phyloP scores from a whole-genome alignment of 139 green algal genomes.

The Micractinium sp. region DNA sequence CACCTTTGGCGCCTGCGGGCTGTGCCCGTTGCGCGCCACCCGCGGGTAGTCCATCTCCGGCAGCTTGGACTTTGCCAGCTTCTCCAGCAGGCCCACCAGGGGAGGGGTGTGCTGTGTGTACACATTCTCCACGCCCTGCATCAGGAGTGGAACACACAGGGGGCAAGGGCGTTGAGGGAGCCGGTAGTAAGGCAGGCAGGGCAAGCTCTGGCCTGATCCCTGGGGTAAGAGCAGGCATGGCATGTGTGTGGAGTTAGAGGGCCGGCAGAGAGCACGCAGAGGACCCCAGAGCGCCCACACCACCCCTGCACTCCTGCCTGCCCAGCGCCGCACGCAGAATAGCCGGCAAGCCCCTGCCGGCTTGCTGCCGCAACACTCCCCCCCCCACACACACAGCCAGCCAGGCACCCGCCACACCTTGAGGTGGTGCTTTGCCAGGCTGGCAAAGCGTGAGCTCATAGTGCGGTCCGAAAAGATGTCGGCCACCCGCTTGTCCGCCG shows the following conservation, averaged over 20 bases:
- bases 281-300: no score
- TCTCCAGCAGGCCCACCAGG: conserved; percentile 81
- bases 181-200: not conserved
- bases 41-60: conserved; percentile 80
- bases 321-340: no score
- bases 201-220: not conserved
- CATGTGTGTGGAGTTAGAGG: not conserved
- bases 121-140: conserved; percentile 88
- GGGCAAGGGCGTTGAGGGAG: not conserved
- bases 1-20: conserved; percentile 4
- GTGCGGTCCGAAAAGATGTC: conserved; percentile 89
- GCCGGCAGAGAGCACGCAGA: no score
- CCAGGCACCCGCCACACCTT: conserved; percentile 51
- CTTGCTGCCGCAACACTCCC: not conserved
- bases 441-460: conserved; percentile 60
- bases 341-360: not conserved
- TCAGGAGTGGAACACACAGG: not conserved
- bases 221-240: no score
- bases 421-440: conserved; percentile 76
- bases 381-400: no score
- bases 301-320: no score
- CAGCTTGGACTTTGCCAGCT: conserved; percentile 73
- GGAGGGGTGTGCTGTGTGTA: conserved; percentile 95
- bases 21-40: conserved; percentile 28
- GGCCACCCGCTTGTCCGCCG: conserved; percentile 59